These are phyloP conservation scores for Nannochloropsis oceanica DNA, from an alignment of 108 stramenopile genomes.

Conservation along the genomic window DNA sequence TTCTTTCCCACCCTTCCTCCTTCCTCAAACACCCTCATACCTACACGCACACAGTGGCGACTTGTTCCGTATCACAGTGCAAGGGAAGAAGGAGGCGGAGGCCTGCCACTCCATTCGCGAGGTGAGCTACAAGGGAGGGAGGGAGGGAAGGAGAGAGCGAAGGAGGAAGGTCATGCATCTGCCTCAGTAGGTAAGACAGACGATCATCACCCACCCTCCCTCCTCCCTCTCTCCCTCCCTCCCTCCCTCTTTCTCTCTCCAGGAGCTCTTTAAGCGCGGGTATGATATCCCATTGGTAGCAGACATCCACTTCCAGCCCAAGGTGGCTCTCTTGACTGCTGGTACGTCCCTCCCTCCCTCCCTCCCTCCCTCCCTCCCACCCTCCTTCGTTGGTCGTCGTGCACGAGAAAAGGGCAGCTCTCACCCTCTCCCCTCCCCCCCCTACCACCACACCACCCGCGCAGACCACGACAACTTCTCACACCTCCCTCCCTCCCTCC, in stretches of 20 bases:
- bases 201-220: too few relatives aligned
- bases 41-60: too few relatives aligned
- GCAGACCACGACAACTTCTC: too few relatives aligned
- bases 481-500: too few relatives aligned
- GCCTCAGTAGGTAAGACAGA: too few relatives aligned
- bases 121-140: slow-evolving; percentile 64
- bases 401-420: too few relatives aligned
- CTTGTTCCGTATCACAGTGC: slow-evolving; percentile 83
- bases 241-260: too few relatives aligned
- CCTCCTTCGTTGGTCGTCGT: slow-evolving; percentile 42
- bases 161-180: slow-evolving; percentile 67
- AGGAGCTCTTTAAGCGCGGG: slow-evolving; percentile 68
- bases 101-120: slow-evolving; percentile 69
- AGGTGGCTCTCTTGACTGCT: slow-evolving; percentile 38
- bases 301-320: slow-evolving; percentile 94
- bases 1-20: neutral
- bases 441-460: too few relatives aligned
- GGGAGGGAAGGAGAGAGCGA: neutral
- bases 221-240: too few relatives aligned
- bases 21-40: neutral
- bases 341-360: neutral
- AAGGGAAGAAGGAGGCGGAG: slow-evolving; percentile 74
- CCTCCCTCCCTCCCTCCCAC: neutral
- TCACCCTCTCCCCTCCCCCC: too few relatives aligned
- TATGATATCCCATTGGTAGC: slow-evolving; percentile 87